Conservation (phyloP, 306 rosid genomes). For the Lathyrus sativus region DNA sequence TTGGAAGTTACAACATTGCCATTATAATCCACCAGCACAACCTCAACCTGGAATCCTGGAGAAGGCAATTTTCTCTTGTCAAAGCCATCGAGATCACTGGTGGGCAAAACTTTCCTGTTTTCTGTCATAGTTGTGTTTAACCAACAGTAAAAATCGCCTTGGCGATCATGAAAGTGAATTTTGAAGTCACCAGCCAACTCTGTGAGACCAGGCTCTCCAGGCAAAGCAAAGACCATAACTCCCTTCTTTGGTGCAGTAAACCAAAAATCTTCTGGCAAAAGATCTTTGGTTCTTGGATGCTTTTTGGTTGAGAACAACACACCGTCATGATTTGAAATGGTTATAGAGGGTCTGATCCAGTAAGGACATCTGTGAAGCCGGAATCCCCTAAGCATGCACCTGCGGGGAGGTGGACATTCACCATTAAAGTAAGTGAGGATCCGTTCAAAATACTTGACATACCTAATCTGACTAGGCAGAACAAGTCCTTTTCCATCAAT, state of each 20-base stretch:
- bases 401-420: too few species aligned
- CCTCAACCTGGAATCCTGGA: conserved; percentile 93
- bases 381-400: too few species aligned
- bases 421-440: too few species aligned
- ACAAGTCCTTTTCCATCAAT: too few species aligned
- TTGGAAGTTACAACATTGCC: too few species aligned
- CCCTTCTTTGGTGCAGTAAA: conserved; percentile 98
- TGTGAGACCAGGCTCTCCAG: conserved; percentile 96
- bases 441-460: too few species aligned
- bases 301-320: conserved; percentile 89
- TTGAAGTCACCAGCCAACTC: conserved; percentile 92
- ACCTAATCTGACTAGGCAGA: too few species aligned
- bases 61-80: conserved; percentile 98
- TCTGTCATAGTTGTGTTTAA: conserved; percentile 92
- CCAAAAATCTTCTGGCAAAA: conserved; percentile 96
- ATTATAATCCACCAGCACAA: too few species aligned
- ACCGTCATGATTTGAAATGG: conserved; percentile 89
- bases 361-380: too few species aligned
- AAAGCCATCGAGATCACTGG: conserved; percentile 86
- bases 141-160: conserved; percentile 99
- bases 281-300: conserved; percentile 93
- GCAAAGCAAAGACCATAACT: conserved; percentile 94
- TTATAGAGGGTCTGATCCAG: conserved; percentile 95
- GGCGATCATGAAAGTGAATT: conserved; percentile 92
- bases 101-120: conserved; percentile 73